Base-by-base conservation (phyloP, 345 rosid genomes). In the Toxicodendron radicans region DNA sequence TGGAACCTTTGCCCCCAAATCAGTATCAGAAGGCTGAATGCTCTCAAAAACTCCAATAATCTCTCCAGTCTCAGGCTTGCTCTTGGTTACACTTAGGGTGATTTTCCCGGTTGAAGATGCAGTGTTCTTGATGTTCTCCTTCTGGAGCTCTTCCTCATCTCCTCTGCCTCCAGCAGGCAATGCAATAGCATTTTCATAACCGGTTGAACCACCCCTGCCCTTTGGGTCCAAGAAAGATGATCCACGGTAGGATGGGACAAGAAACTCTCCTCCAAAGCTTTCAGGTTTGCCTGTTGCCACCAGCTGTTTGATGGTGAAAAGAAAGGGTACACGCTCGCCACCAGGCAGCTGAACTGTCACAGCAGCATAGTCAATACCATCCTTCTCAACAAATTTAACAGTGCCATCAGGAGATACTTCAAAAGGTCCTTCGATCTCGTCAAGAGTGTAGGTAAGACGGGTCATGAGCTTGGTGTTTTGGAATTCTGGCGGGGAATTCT, bases 401-500 rank as follows among this genome's bases (percentile, higher is more conserved):
- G 78, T 73, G 4, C 94, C 92, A 58, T 90, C 88, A 0, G 94
- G 7, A 13, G 91, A 79, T 20, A 94, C 99, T 76, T 91, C 97
- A 58, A 95, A 92, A 38, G 99, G 97, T 13, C 99, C 99, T 78
- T 95, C 97, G 16, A 95, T 95, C 78, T 95, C 97, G 51, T 95
- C 97, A 7, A 92, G 97, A 9, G 97, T 95, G 86, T 95, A 95
- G 76, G 99, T 95, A 38, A 95, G 86, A 18, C 97, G 97, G 61
- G 99, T 95, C 99, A 92, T 95, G 84, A 95, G 99, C 86, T 91
- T 95, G 73, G 97, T 95, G 58, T 88, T 81, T 73, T 95, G 97
- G 91, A 95, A 95, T 21, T 91, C 99, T 0, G 97, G 88, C 1
- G 99, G 91, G 30, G 97, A 64, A 41, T 91, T 95, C 85, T 92